These are phyloP conservation scores for Termitomyces sp. DNA, from an alignment of 768 basidiomycete species.

Conservation along the genomic window DNA sequence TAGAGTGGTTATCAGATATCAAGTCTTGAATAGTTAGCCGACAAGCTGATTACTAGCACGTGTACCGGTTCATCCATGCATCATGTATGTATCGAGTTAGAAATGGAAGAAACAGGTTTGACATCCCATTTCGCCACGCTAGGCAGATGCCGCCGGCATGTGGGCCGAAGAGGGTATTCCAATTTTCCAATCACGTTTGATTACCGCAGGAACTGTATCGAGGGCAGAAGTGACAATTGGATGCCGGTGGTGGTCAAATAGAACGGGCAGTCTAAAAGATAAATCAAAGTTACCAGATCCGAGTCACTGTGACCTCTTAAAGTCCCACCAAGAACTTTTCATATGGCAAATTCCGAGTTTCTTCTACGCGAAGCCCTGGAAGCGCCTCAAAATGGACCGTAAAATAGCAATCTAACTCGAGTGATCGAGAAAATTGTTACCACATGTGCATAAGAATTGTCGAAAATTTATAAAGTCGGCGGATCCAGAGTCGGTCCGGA, in stretches of 20 bases:
- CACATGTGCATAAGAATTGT: too few relatives aligned
- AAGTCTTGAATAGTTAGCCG: background rate
- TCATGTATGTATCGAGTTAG: slow-evolving; percentile 1
- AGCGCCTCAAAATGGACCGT: too few relatives aligned
- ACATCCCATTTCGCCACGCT: background rate
- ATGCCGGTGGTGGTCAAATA: background rate
- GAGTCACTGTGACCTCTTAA: too few relatives aligned
- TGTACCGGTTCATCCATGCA: background rate
- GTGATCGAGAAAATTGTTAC: too few relatives aligned
- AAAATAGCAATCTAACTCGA: too few relatives aligned
- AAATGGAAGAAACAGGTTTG: background rate
- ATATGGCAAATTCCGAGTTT: too few relatives aligned
- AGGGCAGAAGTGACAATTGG: background rate
- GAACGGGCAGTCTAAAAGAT: background rate
- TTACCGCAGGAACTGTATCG: background rate
- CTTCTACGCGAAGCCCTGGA: too few relatives aligned
- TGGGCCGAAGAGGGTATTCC: background rate
- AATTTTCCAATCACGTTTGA: background rate
- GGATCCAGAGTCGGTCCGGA: too few relatives aligned
- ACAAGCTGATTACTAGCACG: background rate
- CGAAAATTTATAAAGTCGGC: too few relatives aligned
- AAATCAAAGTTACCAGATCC: background rate
- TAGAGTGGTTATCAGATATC: background rate
- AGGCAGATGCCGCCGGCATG: background rate
- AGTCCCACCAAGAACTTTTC: too few relatives aligned